These are phyloP conservation scores for Detonula confervacea DNA, from an alignment of 352 stramenopile species.

Conservation along the genomic window DNA sequence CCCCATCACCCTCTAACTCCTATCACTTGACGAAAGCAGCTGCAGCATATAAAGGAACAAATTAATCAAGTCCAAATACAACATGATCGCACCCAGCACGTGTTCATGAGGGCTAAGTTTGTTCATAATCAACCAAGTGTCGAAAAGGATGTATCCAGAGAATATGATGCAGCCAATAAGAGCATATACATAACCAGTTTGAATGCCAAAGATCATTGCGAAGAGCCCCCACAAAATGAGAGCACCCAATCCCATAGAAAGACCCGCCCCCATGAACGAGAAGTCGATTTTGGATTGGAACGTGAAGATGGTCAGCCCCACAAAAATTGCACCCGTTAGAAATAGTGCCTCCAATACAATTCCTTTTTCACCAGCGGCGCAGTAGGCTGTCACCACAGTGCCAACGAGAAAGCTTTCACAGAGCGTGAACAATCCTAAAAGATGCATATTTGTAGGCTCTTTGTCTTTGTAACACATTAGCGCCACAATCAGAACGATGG, in stretches of 20 bases:
- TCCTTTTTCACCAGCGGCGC: conserved; percentile 32
- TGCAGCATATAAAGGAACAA: conserved; percentile 75
- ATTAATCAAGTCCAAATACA: conserved; percentile 80
- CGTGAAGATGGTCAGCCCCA: conserved; percentile 66
- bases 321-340: conserved; percentile 67
- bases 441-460: conserved; percentile 65
- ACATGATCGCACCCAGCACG: conserved; percentile 61
- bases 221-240: conserved; percentile 73
- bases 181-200: conserved; percentile 64
- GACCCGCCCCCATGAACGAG: conserved; percentile 64
- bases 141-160: conserved; percentile 70
- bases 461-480: conserved; percentile 69
- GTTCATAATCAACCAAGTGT: conserved; percentile 71
- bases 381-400: too few species aligned
- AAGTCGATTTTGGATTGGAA: conserved; percentile 76
- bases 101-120: conserved; percentile 65
- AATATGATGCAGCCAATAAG: conserved; percentile 70
- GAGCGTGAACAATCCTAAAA: too few species aligned
- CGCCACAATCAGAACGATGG: conserved; percentile 56
- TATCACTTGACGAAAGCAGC: conserved; percentile 41
- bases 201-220: conserved; percentile 60
- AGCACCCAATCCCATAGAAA: conserved; percentile 60
- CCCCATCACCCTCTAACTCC: too few species aligned
- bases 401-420: too few species aligned
- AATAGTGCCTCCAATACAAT: conserved; percentile 69